Conservation (phyloP, 176 grass and related monocot genomes). For the Triticum timopheevii region DNA sequence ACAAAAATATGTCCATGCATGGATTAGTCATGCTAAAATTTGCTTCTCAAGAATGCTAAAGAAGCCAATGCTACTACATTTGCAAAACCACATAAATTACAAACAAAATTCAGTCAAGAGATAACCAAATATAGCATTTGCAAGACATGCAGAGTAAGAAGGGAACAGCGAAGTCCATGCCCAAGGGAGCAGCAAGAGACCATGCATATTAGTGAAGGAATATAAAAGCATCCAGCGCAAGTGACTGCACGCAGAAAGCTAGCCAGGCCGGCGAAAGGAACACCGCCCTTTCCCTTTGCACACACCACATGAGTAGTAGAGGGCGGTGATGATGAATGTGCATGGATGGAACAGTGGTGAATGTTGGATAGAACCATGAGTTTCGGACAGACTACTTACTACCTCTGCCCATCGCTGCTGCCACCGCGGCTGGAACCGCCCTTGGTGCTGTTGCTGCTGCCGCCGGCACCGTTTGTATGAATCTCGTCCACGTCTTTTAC, state of each 20-base stretch:
- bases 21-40: background rate
- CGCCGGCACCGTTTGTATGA: background rate
- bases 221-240: background rate
- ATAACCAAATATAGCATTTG: background rate
- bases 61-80: background rate
- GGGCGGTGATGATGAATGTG: background rate
- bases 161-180: too few relatives aligned
- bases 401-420: conserved; percentile 29
- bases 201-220: background rate
- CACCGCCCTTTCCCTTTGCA: too few relatives aligned
- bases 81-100: background rate
- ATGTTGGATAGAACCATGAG: background rate
- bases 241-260: too few relatives aligned
- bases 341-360: conserved; percentile 31
- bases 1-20: background rate
- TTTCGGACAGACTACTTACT: conserved; percentile 14
- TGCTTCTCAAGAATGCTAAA: background rate
- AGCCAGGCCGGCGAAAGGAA: too few relatives aligned
- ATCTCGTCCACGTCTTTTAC: background rate
- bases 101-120: background rate
- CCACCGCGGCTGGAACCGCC: background rate
- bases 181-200: too few relatives aligned
- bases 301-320: too few relatives aligned
- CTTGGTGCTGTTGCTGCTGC: background rate
- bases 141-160: background rate